phyloP scores from a whole-genome alignment of 2,329 filamentous ascomycete genomes.

The Trichoderma atroviride region DNA sequence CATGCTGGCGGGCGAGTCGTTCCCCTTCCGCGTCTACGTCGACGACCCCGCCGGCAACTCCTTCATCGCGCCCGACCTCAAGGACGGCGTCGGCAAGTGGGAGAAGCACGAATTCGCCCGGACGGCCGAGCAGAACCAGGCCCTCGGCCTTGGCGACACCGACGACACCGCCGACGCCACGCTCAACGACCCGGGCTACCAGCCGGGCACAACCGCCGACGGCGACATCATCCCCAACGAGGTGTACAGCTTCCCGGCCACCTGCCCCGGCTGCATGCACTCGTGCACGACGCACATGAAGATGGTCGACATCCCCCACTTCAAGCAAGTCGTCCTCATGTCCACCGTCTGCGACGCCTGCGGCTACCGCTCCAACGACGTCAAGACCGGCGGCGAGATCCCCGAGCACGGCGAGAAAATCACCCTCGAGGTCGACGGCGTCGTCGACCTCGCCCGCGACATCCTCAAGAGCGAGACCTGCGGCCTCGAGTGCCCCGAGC shows the following conservation, averaged over 20 bases:
- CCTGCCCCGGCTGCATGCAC: constrained; percentile 87
- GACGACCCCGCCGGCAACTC: constrained; percentile 96
- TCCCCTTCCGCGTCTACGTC: constrained; percentile 85
- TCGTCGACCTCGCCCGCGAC: constrained; percentile 80
- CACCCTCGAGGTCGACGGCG: constrained; percentile 69
- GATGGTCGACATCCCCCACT: constrained; percentile 97
- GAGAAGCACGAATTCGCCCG: constrained; percentile 81
- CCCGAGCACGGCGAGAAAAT: constrained; percentile 85
- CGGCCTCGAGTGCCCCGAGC: constrained; percentile 81
- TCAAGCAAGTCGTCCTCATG: constrained; percentile 97
- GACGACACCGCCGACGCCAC: constrained; percentile 56
- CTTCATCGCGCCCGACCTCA: constrained; percentile 87
- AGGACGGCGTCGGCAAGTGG: constrained; percentile 83
- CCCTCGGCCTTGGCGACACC: constrained; percentile 73
- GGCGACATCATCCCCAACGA: constrained; percentile 91
- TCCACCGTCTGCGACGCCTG: constrained; percentile 89
- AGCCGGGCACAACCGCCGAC: constrained; percentile 54
- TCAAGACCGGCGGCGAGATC: constrained; percentile 94
- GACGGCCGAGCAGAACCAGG: constrained; percentile 82
- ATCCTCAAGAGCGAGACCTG: constrained; percentile 97
- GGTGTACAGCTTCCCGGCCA: constrained; percentile 89
- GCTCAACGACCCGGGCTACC: constrained; percentile 51
- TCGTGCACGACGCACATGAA: constrained; percentile 94
- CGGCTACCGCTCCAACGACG: constrained; percentile 93
- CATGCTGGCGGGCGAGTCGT: constrained; percentile 75